These are phyloP conservation scores for Stephania japonica DNA, from an alignment of 164 flowering plant genomes.

Conservation along the genomic window DNA sequence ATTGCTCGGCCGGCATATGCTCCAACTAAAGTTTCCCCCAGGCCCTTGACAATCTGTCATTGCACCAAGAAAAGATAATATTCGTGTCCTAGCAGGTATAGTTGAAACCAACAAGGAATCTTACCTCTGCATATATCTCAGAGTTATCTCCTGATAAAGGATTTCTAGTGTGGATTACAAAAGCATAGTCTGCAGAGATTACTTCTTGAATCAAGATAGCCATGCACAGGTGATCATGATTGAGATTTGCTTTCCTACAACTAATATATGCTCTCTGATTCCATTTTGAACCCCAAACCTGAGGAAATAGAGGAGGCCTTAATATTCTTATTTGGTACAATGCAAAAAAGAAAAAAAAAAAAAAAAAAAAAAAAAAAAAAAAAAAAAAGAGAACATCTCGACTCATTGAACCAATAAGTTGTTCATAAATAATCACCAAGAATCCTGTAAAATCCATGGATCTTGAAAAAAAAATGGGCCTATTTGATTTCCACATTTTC, in stretches of 20 bases:
- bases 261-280: constrained; percentile 32
- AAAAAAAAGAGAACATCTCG: not conserved
- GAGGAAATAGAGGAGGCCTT: not conserved
- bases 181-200: constrained; percentile 33
- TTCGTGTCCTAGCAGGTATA: not conserved
- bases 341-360: not conserved
- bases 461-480: too few species aligned
- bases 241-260: constrained; percentile 25
- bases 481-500: too few species aligned
- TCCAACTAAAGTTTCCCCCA: constrained; percentile 33
- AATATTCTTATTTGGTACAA: not conserved
- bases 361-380: not conserved
- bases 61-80: constrained; percentile 11
- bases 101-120: not conserved
- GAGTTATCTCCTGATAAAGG: constrained; percentile 26
- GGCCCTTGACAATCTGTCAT: constrained; percentile 28
- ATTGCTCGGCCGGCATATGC: constrained; percentile 34
- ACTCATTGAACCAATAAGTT: not conserved
- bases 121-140: constrained; percentile 34
- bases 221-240: constrained; percentile 27
- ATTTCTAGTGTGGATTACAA: constrained; percentile 33
- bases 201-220: constrained; percentile 32
- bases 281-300: constrained; percentile 39
- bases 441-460: not conserved
- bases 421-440: not conserved